Conservation (phyloP, 768 basidiomycete genomes). For the Rhodotorula babjevae region DNA sequence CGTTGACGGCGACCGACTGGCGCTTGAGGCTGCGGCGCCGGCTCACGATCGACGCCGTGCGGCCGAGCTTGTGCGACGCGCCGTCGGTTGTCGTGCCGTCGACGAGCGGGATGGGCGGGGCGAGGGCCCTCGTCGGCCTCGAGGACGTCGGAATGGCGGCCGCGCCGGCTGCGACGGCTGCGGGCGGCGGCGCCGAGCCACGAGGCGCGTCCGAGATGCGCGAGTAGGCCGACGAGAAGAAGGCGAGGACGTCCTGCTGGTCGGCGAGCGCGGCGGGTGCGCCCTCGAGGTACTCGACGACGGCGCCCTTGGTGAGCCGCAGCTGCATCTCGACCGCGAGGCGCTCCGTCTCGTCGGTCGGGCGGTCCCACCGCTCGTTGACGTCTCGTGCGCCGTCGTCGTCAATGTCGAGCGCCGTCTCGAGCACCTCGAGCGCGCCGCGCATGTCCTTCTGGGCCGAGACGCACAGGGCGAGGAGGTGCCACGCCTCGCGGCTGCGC, state of each 20-base stretch:
- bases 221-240: constrained; percentile 49
- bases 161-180: not conserved
- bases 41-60: constrained; percentile 1
- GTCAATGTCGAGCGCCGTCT: constrained; percentile 57
- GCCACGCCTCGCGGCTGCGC: constrained; percentile 62
- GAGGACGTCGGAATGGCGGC: not conserved
- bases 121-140: not conserved
- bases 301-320: constrained; percentile 74
- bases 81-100: not conserved
- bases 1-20: not conserved
- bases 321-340: constrained; percentile 79
- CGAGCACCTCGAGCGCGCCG: constrained; percentile 69
- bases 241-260: constrained; percentile 79
- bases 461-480: constrained; percentile 78
- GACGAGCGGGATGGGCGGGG: not conserved
- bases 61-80: not conserved
- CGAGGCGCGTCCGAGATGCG: not conserved
- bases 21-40: not conserved
- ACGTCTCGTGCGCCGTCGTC: not conserved
- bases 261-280: constrained; percentile 72
- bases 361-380: constrained; percentile 4
- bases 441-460: constrained; percentile 72
- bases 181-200: too few species aligned
- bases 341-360: constrained; percentile 37
- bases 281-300: constrained; percentile 78